A percentile compares a stretch with the other conserved stretches of the same genome.
These are phyloP conservation scores for Verticillium albo-atrum DNA, from an alignment of 2,329 filamentous ascomycete genomes.

Conservation along the genomic window DNA sequence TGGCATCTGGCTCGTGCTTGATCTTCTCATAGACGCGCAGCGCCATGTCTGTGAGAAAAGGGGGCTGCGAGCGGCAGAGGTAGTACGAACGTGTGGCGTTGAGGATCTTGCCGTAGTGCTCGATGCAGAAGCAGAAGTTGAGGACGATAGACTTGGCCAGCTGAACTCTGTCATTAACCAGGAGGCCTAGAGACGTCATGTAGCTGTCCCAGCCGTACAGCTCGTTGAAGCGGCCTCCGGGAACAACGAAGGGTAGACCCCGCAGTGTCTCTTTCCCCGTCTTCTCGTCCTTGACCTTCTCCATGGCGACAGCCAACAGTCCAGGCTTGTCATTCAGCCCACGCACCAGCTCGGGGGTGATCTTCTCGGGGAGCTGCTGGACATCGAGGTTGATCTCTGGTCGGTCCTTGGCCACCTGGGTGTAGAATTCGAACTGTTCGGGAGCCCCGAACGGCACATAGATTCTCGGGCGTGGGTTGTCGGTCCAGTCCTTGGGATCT, in stretches of 20 bases:
- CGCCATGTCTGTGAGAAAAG: constrained; percentile 96
- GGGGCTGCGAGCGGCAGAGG: constrained; percentile 87
- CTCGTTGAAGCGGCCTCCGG: constrained; percentile 96
- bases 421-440: constrained; percentile 88
- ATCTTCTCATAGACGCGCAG: constrained; percentile 91
- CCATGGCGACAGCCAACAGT: constrained; percentile 84
- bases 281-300: constrained; percentile 62
- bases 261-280: constrained; percentile 67
- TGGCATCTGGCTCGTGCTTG: constrained; percentile 73
- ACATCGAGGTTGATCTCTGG: constrained; percentile 89
- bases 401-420: constrained; percentile 67
- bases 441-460: constrained; percentile 83
- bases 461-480: constrained; percentile 82
- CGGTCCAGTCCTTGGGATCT: constrained; percentile 95
- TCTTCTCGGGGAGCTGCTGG: constrained; percentile 67
- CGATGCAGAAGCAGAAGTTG: constrained; percentile 97
- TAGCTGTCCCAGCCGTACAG: constrained; percentile 99
- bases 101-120: constrained; percentile 96
- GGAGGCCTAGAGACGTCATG: constrained; percentile 89
- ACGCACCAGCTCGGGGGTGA: constrained; percentile 76
- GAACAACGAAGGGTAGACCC: constrained; percentile 93
- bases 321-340: constrained; percentile 86
- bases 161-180: constrained; percentile 80
- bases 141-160: constrained; percentile 90
- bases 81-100: constrained; percentile 98